Conservation (phyloP, 495 filamentous ascomycete genomes). For the Podospora pseudocomata region DNA sequence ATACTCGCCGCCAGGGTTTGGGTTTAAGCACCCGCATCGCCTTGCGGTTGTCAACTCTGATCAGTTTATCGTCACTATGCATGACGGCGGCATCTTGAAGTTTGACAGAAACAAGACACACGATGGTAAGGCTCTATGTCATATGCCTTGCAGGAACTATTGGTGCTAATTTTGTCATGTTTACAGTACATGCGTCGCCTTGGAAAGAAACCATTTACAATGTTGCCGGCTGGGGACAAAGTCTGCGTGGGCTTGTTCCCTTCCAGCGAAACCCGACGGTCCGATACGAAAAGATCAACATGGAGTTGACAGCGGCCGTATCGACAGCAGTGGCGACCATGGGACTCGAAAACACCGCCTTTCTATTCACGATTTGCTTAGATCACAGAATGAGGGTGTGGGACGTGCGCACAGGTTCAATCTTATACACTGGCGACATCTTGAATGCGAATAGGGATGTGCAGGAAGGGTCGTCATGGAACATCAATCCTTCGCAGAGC, state of each 20-base stretch:
- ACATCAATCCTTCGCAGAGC: slow-evolving; percentile 70
- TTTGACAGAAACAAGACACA: slow-evolving; percentile 63
- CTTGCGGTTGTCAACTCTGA: slow-evolving; percentile 67
- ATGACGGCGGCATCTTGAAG: slow-evolving; percentile 76
- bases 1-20: slow-evolving; percentile 64
- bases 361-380: slow-evolving; percentile 79
- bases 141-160: background rate
- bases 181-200: slow-evolving; percentile 41
- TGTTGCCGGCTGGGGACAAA: slow-evolving; percentile 72
- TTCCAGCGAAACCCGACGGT: slow-evolving; percentile 65
- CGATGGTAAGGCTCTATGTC: slow-evolving; percentile 53
- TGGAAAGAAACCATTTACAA: slow-evolving; percentile 80
- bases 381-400: slow-evolving; percentile 85
- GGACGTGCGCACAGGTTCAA: slow-evolving; percentile 71
- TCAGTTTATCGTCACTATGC: slow-evolving; percentile 73
- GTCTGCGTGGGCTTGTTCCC: slow-evolving; percentile 65
- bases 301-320: slow-evolving; percentile 62
- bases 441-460: slow-evolving; percentile 47
- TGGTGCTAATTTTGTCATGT: slow-evolving; percentile 2
- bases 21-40: slow-evolving; percentile 75
- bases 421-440: slow-evolving; percentile 69
- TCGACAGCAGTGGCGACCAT: slow-evolving; percentile 54
- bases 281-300: slow-evolving; percentile 58
- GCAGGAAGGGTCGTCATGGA: slow-evolving; percentile 60
- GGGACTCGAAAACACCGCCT: slow-evolving; percentile 41